These are phyloP conservation scores for Suillus paluster DNA, from an alignment of 768 basidiomycete genomes.

Conservation along the genomic window DNA sequence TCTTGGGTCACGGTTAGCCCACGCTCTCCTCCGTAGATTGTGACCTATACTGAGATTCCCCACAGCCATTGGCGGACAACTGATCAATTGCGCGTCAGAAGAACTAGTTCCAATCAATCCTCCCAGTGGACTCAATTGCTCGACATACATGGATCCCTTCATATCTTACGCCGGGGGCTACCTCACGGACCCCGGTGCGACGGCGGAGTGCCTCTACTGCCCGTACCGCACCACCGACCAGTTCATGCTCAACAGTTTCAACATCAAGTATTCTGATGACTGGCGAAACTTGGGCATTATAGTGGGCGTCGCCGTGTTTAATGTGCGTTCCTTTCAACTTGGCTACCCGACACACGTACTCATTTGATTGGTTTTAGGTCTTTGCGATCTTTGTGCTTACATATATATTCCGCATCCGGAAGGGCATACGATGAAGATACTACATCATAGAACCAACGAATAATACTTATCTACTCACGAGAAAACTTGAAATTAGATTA, in stretches of 20 bases:
- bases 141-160: conserved; percentile 53
- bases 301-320: conserved; percentile 51
- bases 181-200: conserved; percentile 57
- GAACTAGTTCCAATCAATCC: conserved; percentile 61
- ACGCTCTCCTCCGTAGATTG: not conserved
- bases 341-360: not conserved
- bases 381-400: not conserved
- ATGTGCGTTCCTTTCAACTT: conserved; percentile 41
- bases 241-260: conserved; percentile 49
- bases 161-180: conserved; percentile 58
- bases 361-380: not conserved
- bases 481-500: not conserved
- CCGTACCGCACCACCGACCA: conserved; percentile 54
- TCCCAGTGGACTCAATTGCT: conserved; percentile 57
- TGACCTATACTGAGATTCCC: conserved; percentile 4
- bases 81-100: conserved; percentile 50
- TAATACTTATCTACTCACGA: no score
- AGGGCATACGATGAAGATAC: not conserved
- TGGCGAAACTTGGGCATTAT: conserved; percentile 63
- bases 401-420: conserved; percentile 1
- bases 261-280: conserved; percentile 56
- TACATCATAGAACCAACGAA: no score
- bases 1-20: conserved; percentile 31
- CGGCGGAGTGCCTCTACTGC: conserved; percentile 60
- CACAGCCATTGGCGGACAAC: conserved; percentile 45